These are phyloP conservation scores for Exophiala sp. DNA, from an alignment of 2,329 filamentous ascomycete species.

Conservation along the genomic window DNA sequence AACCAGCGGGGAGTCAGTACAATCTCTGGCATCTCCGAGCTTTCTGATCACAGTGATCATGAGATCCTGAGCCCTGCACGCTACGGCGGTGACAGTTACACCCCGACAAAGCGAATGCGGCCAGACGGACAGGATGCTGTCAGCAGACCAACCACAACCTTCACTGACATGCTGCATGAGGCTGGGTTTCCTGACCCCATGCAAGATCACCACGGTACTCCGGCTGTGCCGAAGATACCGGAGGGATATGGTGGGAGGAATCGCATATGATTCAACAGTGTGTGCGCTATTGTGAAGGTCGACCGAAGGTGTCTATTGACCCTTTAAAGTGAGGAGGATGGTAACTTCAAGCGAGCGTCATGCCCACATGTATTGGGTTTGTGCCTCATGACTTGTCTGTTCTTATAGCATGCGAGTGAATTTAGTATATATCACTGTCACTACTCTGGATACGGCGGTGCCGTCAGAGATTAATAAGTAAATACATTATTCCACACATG, in stretches of 20 bases:
- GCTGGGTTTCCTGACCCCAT: conserved; percentile 27
- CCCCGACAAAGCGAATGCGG: conserved; percentile 9
- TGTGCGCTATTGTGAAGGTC: too few relatives aligned
- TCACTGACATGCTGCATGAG: conserved; percentile 28
- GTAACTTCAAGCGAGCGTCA: neutral
- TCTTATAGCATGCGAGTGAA: neutral
- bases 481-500: too few relatives aligned
- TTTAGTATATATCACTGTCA: neutral
- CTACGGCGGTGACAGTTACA: conserved; percentile 17
- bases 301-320: too few relatives aligned
- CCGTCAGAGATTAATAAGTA: neutral
- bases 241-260: conserved; percentile 17
- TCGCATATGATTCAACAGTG: conserved; percentile 6
- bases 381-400: neutral
- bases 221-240: conserved; percentile 25
- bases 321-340: neutral
- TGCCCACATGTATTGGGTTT: neutral
- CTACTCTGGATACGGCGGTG: neutral
- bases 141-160: conserved; percentile 25
- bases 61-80: conserved; percentile 23
- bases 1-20: conserved; percentile 15
- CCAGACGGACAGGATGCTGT: conserved; percentile 6
- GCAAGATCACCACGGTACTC: conserved; percentile 13
- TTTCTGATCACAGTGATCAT: conserved; percentile 4
- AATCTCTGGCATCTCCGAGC: conserved; percentile 14